Base-by-base conservation (phyloP, 164 flowering plant species). In the Umbellularia californica region DNA sequence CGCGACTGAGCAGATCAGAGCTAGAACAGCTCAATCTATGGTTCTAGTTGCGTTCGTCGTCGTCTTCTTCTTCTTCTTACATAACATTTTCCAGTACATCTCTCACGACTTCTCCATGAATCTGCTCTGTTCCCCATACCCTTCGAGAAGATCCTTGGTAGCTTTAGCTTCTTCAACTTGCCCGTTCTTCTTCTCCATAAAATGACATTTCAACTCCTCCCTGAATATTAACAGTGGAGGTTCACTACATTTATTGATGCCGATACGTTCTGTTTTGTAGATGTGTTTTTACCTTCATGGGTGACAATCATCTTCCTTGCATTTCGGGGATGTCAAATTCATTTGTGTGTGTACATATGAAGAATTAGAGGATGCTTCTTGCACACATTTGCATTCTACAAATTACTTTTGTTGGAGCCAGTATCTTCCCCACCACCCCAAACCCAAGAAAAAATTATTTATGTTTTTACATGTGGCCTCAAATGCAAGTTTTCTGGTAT, bases 1-100 rank as follows among this genome's bases (percentile, higher is more conserved):
- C 0, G 3, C 1, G 3, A 93, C 82, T 98, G 78, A 95, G 92
- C 10, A 95, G 81, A 88, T 95, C 99, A 1, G 99, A 95, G 72
- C 98, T 95, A 12, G 97, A 81, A 76, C 71, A 91, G 58, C 98
- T 93, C 19, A 76, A 90, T 0, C 74, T 89, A 72, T 90, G 97
- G 27, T 86, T 28, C 30, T 28, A 28, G 30, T 28, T 93, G 13
- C 85, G 93, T 0, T 87, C 88, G 1, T 84, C 90, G 1, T 85
- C 91, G 0, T 82, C 87, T 0, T 79, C 86, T 10, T 71, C 78
- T 9, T 65, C 51, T 13, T 51, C 78, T 1, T 70, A 69, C n/a
- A 68, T 67, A n/a, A 17, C 65, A 20, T 70, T 65, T 2, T 71
- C 68, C 5, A 65, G 77, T 19, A 51, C 63, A 71, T 77, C 77